Conservation (phyloP, 768 basidiomycete species). For the Tulasnella sp. region DNA sequence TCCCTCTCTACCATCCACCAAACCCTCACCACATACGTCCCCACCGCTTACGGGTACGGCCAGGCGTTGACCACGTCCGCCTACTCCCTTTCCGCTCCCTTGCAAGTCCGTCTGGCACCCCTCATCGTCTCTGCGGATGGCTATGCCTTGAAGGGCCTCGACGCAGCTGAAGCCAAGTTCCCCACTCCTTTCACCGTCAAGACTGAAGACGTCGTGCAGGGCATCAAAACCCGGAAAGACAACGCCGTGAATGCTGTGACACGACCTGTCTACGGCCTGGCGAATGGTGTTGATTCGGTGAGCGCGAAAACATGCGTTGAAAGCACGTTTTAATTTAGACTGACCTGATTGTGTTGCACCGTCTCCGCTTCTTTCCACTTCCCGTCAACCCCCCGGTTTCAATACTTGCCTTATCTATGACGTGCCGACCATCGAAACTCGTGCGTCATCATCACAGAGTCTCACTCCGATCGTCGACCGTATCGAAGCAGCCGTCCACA, state of each 20-base stretch:
- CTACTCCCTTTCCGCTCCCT: constrained; percentile 59
- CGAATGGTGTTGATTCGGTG: constrained; percentile 69
- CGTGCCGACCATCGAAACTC: background rate
- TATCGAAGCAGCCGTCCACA: constrained; percentile 53
- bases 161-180: constrained; percentile 65
- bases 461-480: constrained; percentile 74
- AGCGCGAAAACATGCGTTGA: background rate
- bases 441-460: no score
- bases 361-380: constrained; percentile 33
- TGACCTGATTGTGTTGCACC: constrained; percentile 30
- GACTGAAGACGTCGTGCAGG: constrained; percentile 63
- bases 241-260: constrained; percentile 49
- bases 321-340: constrained; percentile 3
- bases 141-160: constrained; percentile 69
- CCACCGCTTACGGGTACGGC: constrained; percentile 61
- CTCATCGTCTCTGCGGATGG: constrained; percentile 57
- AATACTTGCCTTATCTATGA: background rate
- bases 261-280: constrained; percentile 59
- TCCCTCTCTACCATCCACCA: constrained; percentile 57
- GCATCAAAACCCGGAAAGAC: constrained; percentile 55
- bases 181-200: constrained; percentile 72
- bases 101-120: constrained; percentile 63
- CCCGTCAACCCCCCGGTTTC: background rate
- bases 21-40: constrained; percentile 54
- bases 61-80: constrained; percentile 61